phyloP scores from a whole-genome alignment of 106 monocot species.

The Apostasia shenzhenica region DNA sequence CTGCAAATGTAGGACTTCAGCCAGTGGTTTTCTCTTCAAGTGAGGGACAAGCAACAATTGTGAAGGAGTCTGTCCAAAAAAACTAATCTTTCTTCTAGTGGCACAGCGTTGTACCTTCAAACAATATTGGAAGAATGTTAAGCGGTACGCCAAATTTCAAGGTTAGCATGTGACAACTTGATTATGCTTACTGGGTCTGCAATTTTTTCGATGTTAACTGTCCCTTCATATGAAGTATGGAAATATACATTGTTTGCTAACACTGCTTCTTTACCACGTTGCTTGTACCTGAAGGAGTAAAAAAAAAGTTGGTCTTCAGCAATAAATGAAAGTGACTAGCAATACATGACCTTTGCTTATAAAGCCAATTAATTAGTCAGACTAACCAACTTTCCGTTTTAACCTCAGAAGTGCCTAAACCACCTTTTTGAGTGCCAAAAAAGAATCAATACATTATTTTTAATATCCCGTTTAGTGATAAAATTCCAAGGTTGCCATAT shows the following conservation, averaged over 20 bases:
- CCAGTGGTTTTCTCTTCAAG: constrained; percentile 55
- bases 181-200: constrained; percentile 65
- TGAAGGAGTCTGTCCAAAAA: constrained; percentile 91
- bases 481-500: too few species aligned
- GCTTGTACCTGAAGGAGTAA: constrained; percentile 68
- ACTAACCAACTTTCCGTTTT: not conserved
- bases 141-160: not conserved
- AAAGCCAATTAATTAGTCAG: not conserved
- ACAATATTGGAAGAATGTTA: constrained; percentile 3
- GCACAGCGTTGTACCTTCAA: constrained; percentile 66
- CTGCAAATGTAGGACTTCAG: constrained; percentile 74
- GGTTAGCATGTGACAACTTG: not conserved
- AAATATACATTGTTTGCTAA: constrained; percentile 82
- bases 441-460: too few species aligned
- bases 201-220: constrained; percentile 81
- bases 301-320: not conserved
- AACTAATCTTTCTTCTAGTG: constrained; percentile 75
- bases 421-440: too few species aligned
- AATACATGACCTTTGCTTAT: not conserved
- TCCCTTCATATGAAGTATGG: constrained; percentile 88
- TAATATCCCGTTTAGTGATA: too few species aligned
- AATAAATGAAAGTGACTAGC: not conserved
- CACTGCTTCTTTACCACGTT: constrained; percentile 86
- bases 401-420: too few species aligned
- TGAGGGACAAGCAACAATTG: constrained; percentile 78